Evolutionary conservation across 805 yeast species (phyloP).

Genomic region (Metschnikowia noctiluminum): DNA sequence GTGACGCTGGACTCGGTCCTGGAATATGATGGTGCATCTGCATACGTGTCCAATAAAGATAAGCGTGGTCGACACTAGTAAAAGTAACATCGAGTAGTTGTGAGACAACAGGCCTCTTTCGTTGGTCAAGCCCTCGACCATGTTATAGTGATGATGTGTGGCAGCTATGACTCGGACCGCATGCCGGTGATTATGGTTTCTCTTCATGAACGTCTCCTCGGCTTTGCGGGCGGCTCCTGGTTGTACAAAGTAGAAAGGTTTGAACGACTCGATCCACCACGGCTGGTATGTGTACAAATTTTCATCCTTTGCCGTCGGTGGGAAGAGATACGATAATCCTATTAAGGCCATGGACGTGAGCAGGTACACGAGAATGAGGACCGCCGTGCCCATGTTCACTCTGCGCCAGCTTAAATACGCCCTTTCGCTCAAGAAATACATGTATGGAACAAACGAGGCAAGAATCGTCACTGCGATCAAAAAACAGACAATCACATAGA

Average conservation of each 20-base stretch:
- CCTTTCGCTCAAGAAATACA: conserved; percentile 12
- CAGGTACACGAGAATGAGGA: conserved; percentile 46
- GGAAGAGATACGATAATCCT: conserved; percentile 48
- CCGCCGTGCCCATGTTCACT: conserved; percentile 28
- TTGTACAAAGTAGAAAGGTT: conserved; percentile 57
- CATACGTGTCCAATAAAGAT: conserved; percentile 50
- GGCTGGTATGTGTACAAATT: conserved; percentile 63
- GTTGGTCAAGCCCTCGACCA: conserved; percentile 39
- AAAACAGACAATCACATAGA: conserved; percentile 17
- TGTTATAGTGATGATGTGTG: conserved; percentile 40
- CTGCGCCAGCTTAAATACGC: conserved; percentile 22
- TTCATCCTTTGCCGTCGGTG: conserved; percentile 51
- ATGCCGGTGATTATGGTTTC: conserved; percentile 46
- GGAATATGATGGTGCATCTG: conserved; percentile 49
- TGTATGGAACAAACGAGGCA: conserved; percentile 20
- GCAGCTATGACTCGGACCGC: conserved; percentile 63
- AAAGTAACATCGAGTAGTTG: conserved; percentile 47
- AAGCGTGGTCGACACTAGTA: conserved; percentile 44
- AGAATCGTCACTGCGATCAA: conserved; percentile 18
- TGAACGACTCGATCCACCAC: conserved; percentile 71
- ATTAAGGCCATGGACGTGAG: conserved; percentile 50
- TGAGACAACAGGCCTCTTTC: conserved; percentile 45
- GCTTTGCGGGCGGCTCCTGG: conserved; percentile 50
- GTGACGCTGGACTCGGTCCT: conserved; percentile 21
- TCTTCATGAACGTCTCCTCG: conserved; percentile 41